Base-by-base conservation (phyloP, 1,284 basidiomycete genomes). In the Pascua guehoae region DNA sequence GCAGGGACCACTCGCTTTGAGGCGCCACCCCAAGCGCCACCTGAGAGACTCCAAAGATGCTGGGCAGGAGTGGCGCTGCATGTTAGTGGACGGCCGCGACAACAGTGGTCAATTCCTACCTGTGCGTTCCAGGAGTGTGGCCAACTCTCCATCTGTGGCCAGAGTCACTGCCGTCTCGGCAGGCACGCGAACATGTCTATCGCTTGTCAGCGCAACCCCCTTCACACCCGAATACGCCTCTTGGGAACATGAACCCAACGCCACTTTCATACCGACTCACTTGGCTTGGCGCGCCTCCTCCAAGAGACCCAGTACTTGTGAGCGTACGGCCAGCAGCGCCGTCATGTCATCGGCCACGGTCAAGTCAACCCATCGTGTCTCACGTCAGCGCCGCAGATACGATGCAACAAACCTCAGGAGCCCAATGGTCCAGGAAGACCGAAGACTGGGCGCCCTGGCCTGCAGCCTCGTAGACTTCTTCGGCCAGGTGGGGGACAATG, bases 401-500 rank as follows among this genome's bases (percentile, higher is more conserved):
- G 9, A 17, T 43, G 24, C 17, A 45, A 39, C 15, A 10, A 16
- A 12, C n/a, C 47, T 9, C 37, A 37, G 24, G 15, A 52, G 65
- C 70, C 88, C 90, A 91, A 15, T 74, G 78, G 4, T 77, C 79
- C 58, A 80, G 77, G 66, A 91, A 92, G 16, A 88, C 81, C 0
- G 66, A 71, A 32, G 57, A 39, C n/a, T 8, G n/a, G 32, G 9
- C 37, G 41, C 32, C 45, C 24, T 32, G 24, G 14, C 37, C 14
- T 1, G 38, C 43, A 24, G 51, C 48, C 47, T 85, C 81, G 66
- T 89, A 82, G 49, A 96, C 85, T 72, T 98, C 95, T 77, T 98
- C 94, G 0, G 91, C 89, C 3, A 98, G 82, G 70, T 96, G 89
- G 2, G 96, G 95, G 5, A 89, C 80, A 36, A 98, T 86, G 0